A percentile compares a stretch with the other conserved stretches of the same genome.
These are phyloP conservation scores for Pseudoperonospora humuli DNA, from an alignment of 352 stramenopile species.

Conservation along the genomic window DNA sequence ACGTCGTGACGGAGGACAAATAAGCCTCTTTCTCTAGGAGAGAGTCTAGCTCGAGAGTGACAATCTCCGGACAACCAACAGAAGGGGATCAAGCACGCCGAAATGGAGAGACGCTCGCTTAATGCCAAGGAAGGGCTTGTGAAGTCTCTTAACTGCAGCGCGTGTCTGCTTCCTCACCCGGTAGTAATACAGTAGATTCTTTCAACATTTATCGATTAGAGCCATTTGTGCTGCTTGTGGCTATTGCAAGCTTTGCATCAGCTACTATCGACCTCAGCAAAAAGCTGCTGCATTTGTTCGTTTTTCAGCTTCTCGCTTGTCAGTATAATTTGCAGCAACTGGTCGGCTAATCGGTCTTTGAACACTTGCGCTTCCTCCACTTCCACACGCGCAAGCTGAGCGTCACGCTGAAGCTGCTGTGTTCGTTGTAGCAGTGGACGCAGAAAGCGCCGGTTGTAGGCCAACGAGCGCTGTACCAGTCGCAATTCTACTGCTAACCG, in stretches of 20 bases:
- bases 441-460: slow-evolving; percentile 34
- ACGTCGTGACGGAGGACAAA: slow-evolving; percentile 37
- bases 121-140: slow-evolving; percentile 18
- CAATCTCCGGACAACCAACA: slow-evolving; percentile 13
- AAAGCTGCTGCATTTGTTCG: slow-evolving; percentile 65
- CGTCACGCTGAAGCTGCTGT: slow-evolving; percentile 29
- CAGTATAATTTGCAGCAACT: slow-evolving; percentile 70
- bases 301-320: slow-evolving; percentile 63
- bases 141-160: slow-evolving; percentile 16
- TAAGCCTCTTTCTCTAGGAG: slow-evolving; percentile 18
- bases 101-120: slow-evolving; percentile 7
- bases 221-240: slow-evolving; percentile 3
- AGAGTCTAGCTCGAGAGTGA: slow-evolving; percentile 8
- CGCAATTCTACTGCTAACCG: slow-evolving; percentile 40
- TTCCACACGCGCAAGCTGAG: slow-evolving; percentile 54
- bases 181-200: slow-evolving; percentile 41
- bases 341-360: slow-evolving; percentile 65
- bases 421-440: slow-evolving; percentile 30
- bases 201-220: slow-evolving; percentile 16
- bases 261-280: slow-evolving; percentile 44
- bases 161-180: slow-evolving; percentile 21
- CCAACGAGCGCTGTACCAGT: slow-evolving; percentile 39
- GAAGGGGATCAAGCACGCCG: slow-evolving; percentile 22
- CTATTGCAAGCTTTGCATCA: slow-evolving; percentile 3
- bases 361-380: slow-evolving; percentile 66